Evolutionary conservation across 495 filamentous ascomycete genomes (phyloP).

Genomic region (Podospora tetraspora): DNA sequence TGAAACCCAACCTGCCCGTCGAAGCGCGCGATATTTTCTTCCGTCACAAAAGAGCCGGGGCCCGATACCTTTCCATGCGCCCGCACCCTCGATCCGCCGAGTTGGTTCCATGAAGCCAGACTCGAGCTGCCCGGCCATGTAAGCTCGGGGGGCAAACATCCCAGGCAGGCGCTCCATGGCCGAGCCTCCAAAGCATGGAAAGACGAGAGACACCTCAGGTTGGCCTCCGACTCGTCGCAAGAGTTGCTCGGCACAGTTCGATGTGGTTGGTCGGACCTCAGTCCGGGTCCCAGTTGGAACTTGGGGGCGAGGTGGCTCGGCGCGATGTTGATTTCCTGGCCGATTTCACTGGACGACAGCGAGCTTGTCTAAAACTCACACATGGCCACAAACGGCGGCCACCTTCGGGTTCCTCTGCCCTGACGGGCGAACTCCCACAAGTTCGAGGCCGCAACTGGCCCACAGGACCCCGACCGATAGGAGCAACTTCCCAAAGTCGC

Average conservation of each 20-base stretch:
- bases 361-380: constrained; percentile 20
- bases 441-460: background rate
- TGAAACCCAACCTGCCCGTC: constrained; percentile 12
- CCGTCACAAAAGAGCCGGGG: background rate
- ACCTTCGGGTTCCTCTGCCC: background rate
- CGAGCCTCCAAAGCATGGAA: constrained; percentile 1
- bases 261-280: constrained; percentile 21
- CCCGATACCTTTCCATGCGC: background rate
- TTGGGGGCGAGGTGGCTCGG: constrained; percentile 19
- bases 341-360: constrained; percentile 23
- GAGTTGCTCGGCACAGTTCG: constrained; percentile 12
- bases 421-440: constrained; percentile 11
- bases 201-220: background rate
- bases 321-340: constrained; percentile 6
- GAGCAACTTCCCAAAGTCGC: background rate
- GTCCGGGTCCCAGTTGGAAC: constrained; percentile 4
- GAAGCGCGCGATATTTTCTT: constrained; percentile 1
- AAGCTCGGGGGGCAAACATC: constrained; percentile 7
- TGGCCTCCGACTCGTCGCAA: constrained; percentile 14
- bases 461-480: background rate
- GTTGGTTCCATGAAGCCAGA: background rate
- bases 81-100: background rate
- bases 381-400: constrained; percentile 12
- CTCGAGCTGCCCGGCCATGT: background rate
- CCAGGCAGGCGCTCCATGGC: constrained; percentile 15